Percentiles rank a stretch among this genome's conserved stretches.
These are phyloP conservation scores for Codiaeum variegatum DNA, from an alignment of 441 rosid genomes.

Conservation along the genomic window DNA sequence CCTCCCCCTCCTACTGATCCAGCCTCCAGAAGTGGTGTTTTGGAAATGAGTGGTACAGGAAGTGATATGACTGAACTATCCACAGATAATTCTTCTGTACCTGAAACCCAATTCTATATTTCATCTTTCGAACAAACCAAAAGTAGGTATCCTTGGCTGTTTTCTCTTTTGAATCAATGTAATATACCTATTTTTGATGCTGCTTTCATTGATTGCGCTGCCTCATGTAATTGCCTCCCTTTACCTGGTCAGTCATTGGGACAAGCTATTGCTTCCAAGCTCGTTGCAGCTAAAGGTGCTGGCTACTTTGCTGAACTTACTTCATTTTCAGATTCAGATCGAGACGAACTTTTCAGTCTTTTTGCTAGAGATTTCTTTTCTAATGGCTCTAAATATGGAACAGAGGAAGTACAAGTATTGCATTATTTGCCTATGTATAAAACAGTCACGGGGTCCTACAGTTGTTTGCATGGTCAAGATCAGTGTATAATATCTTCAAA, in stretches of 20 bases:
- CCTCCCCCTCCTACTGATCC: slow-evolving; percentile 57
- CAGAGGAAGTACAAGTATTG: slow-evolving; percentile 75
- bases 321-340: slow-evolving; percentile 60
- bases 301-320: slow-evolving; percentile 69
- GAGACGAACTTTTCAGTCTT: slow-evolving; percentile 75
- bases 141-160: slow-evolving; percentile 73
- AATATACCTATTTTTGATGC: slow-evolving; percentile 77
- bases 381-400: slow-evolving; percentile 58
- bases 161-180: slow-evolving; percentile 79
- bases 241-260: slow-evolving; percentile 65
- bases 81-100: slow-evolving; percentile 36
- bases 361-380: slow-evolving; percentile 73
- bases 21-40: slow-evolving; percentile 28
- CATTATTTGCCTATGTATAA: slow-evolving; percentile 83
- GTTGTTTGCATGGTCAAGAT: slow-evolving; percentile 52
- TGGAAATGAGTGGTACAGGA: slow-evolving; percentile 32
- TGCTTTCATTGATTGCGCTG: slow-evolving; percentile 78
- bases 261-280: slow-evolving; percentile 83
- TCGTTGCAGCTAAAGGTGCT: slow-evolving; percentile 72
- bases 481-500: slow-evolving; percentile 72
- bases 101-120: slow-evolving; percentile 43
- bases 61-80: slow-evolving; percentile 37
- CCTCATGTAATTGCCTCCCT: slow-evolving; percentile 69
- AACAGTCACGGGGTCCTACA: slow-evolving; percentile 71
- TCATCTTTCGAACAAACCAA: slow-evolving; percentile 53